phyloP scores from a whole-genome alignment of 2,329 filamentous ascomycete species.

The Elsinoe perseae region DNA sequence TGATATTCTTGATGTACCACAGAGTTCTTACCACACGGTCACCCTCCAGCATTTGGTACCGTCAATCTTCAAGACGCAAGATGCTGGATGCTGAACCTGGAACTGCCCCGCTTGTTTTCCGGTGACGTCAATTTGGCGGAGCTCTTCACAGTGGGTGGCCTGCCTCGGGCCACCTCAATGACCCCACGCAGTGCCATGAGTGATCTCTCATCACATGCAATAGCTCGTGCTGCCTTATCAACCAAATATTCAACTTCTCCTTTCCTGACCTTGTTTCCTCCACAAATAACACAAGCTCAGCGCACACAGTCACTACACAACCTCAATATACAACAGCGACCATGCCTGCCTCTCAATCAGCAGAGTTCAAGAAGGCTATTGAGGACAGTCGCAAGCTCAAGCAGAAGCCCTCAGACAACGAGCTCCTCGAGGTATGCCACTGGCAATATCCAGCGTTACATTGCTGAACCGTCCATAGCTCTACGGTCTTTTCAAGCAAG shows the following conservation, averaged over 20 bases:
- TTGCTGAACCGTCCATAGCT: constrained; percentile 38
- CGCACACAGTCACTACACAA: background rate
- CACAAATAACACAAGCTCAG: background rate
- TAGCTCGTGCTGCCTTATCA: background rate
- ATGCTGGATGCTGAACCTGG: too few species aligned
- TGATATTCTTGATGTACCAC: too few species aligned
- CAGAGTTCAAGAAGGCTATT: constrained; percentile 78
- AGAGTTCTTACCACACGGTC: too few species aligned
- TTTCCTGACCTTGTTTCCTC: background rate
- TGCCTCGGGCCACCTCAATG: background rate
- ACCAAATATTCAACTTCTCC: background rate
- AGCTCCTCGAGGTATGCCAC: constrained; percentile 51
- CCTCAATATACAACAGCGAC: background rate
- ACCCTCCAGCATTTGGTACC: too few species aligned
- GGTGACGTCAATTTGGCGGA: constrained; percentile 3
- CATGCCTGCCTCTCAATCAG: constrained; percentile 21
- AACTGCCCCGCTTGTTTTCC: background rate
- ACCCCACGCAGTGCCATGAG: background rate
- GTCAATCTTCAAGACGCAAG: too few species aligned
- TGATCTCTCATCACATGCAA: constrained; percentile 6
- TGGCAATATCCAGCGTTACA: background rate
- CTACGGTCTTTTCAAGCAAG: constrained; percentile 44
- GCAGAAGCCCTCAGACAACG: constrained; percentile 54
- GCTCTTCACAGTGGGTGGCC: background rate
- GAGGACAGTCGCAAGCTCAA: constrained; percentile 60